Percentiles rank a stretch among this genome's conserved stretches.
These are phyloP conservation scores for Ogataea sp. DNA, from an alignment of 805 yeast species.

Conservation along the genomic window DNA sequence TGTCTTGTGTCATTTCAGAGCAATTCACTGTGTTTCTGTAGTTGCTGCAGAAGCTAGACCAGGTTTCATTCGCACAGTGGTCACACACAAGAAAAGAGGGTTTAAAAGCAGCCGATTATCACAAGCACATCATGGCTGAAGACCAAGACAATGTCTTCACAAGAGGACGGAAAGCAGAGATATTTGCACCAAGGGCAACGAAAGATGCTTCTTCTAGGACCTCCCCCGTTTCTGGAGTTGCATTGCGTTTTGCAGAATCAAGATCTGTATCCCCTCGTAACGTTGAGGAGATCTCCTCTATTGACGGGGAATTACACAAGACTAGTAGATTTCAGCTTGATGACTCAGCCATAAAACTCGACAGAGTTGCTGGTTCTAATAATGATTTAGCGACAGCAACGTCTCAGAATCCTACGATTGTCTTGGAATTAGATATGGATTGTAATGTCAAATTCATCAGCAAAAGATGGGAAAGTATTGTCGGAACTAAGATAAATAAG, in stretches of 20 bases:
- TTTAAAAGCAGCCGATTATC: too few relatives aligned
- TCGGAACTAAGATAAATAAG: slow-evolving; percentile 55
- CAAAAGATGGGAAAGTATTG: slow-evolving; percentile 69
- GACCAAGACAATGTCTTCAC: background rate
- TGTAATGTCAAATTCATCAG: slow-evolving; percentile 72
- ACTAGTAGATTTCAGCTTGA: too few relatives aligned
- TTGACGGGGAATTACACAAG: background rate
- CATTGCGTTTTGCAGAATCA: background rate
- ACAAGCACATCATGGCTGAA: too few relatives aligned
- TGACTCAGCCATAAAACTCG: too few relatives aligned
- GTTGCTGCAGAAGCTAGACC: too few relatives aligned
- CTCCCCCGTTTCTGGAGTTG: background rate
- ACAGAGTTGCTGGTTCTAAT: background rate
- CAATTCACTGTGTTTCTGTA: too few relatives aligned
- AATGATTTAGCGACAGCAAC: slow-evolving; percentile 52
- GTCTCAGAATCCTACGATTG: slow-evolving; percentile 64
- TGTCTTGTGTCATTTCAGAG: too few relatives aligned
- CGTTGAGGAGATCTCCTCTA: background rate
- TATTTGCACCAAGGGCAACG: background rate
- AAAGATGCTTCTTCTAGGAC: background rate
- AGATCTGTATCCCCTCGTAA: slow-evolving; percentile 2
- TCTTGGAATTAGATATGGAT: slow-evolving; percentile 74
- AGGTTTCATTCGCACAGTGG: too few relatives aligned
- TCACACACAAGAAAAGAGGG: too few relatives aligned
- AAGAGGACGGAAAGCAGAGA: background rate